Base-by-base conservation (phyloP, 2,329 filamentous ascomycete species). In the Claviceps citrina region DNA sequence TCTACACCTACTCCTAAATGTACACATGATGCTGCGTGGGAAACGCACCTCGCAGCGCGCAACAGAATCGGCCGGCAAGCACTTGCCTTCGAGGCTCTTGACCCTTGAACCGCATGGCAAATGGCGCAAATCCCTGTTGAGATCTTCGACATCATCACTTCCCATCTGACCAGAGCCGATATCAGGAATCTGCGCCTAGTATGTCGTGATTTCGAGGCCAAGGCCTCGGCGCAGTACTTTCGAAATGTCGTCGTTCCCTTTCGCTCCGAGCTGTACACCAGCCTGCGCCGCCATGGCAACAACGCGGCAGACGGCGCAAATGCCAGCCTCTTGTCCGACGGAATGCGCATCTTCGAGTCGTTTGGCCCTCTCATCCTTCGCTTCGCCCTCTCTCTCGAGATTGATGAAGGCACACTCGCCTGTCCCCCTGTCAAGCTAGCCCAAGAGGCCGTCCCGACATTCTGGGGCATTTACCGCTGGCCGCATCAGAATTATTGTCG, bases 351-450 rank as follows among this genome's bases (percentile, higher is more conserved):
- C 25, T 78, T 80, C 47, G 58, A 73, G 47, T 66, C 68, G 13
- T 78, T 80, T 54, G 74, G 73, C 9, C 59, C 61, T 24, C 67
- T 74, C 40, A 78, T 84, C 41, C 60, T 63, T 22, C 69, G 68
- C 39, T 81, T 80, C 49, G 79, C 76, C 5, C 70, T 84, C 52
- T 76, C 75, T 19, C 75, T 83, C 44, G 78, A 83, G 49, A 65
- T 82, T n/a, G 68, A 72, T 41, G 72, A 80, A 51, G 55, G 58
- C 30, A 60, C 58, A 12, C 52, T 70, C 9, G 58, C 61, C 10
- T 57, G 62, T 19, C 73, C 76, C 7, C 73, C 71, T 1, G 49
- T 64, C n/a, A 79, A 81, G 49, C 61, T 62, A 5, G 58, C 65
- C 6, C 71, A 75, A 26, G 64, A 75, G 46, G 62, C 64, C 19